These are phyloP conservation scores for Epichloe brachyelytri DNA, from an alignment of 2,329 filamentous ascomycete species.

Conservation along the genomic window DNA sequence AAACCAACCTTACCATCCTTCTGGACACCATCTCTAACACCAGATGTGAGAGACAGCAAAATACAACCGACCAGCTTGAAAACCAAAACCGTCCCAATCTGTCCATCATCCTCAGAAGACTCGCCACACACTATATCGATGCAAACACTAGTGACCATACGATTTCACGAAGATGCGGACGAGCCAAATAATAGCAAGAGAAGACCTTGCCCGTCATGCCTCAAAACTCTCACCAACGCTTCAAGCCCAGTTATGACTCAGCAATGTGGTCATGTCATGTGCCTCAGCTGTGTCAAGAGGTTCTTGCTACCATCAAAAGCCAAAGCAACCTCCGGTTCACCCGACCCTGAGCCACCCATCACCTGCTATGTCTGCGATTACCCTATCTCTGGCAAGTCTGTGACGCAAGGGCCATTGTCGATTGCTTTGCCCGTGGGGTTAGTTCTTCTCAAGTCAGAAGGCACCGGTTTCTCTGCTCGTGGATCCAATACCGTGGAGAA, in stretches of 20 bases:
- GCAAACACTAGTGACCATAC: constrained; percentile 61
- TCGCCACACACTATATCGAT: constrained; percentile 64
- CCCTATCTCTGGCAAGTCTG: constrained; percentile 46
- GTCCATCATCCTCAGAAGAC: constrained; percentile 57
- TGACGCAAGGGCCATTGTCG: constrained; percentile 29
- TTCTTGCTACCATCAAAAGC: constrained; percentile 55
- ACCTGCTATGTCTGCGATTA: constrained; percentile 78
- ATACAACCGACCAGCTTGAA: constrained; percentile 46
- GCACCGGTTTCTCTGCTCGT: constrained; percentile 85
- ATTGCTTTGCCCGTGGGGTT: constrained; percentile 56
- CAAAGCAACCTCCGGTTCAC: constrained; percentile 13
- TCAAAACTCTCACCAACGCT: constrained; percentile 69
- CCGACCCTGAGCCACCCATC: constrained; percentile 32
- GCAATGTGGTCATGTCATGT: constrained; percentile 85
- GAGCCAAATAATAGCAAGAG: constrained; percentile 29
- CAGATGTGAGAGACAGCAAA: constrained; percentile 32
- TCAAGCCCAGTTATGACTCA: constrained; percentile 73
- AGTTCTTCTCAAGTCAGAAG: constrained; percentile 70
- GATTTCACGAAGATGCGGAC: constrained; percentile 60
- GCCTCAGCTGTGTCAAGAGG: constrained; percentile 68
- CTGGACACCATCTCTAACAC: constrained; percentile 81
- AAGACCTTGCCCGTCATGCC: constrained; percentile 67
- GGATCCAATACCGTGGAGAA: constrained; percentile 74
- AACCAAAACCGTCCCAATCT: constrained; percentile 56
- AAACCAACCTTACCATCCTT: constrained; percentile 71